These are phyloP conservation scores for Diaporthe sp. DNA, from an alignment of 2,329 filamentous ascomycete species.

Conservation along the genomic window DNA sequence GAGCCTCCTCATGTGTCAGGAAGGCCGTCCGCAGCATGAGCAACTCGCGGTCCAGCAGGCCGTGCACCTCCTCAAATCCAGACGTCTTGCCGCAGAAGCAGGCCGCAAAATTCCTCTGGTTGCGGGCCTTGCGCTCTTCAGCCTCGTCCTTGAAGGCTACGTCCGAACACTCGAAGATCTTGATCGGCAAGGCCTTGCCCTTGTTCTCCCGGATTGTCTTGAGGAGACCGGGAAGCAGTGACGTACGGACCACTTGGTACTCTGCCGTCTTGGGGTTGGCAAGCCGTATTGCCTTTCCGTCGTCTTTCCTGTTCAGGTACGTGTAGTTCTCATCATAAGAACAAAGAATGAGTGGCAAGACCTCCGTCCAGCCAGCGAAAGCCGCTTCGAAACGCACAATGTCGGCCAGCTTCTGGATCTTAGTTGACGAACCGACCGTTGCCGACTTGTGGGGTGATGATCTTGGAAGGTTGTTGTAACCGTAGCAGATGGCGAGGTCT, in stretches of 20 bases:
- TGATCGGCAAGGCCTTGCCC: slow-evolving; percentile 87
- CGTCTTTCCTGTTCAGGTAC: slow-evolving; percentile 92
- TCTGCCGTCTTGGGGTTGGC: slow-evolving; percentile 94
- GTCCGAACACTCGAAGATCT: slow-evolving; percentile 92
- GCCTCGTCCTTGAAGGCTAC: slow-evolving; percentile 90
- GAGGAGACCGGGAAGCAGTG: slow-evolving; percentile 77
- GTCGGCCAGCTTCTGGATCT: slow-evolving; percentile 94
- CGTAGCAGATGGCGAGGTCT: slow-evolving; percentile 95
- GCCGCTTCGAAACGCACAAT: slow-evolving; percentile 91
- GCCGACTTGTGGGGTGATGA: slow-evolving; percentile 88
- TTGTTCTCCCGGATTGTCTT: slow-evolving; percentile 97
- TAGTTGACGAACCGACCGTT: slow-evolving; percentile 87
- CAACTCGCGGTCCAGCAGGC: slow-evolving; percentile 91
- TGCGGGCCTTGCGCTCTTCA: slow-evolving; percentile 87
- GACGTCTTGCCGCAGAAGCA: slow-evolving; percentile 95
- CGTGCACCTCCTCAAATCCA: slow-evolving; percentile 96
- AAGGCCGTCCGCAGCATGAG: slow-evolving; percentile 91
- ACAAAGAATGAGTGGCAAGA: slow-evolving; percentile 95
- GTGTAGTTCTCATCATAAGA: slow-evolving; percentile 98
- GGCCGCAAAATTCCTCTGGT: slow-evolving; percentile 96
- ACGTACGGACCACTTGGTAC: slow-evolving; percentile 93
- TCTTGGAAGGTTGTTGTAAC: slow-evolving; percentile 95
- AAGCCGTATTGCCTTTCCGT: slow-evolving; percentile 85
- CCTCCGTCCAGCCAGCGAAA: slow-evolving; percentile 96
- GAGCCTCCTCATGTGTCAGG: slow-evolving; percentile 80